Base-by-base conservation (phyloP, 805 yeast species). In the Grigorovia transvaalensis region DNA sequence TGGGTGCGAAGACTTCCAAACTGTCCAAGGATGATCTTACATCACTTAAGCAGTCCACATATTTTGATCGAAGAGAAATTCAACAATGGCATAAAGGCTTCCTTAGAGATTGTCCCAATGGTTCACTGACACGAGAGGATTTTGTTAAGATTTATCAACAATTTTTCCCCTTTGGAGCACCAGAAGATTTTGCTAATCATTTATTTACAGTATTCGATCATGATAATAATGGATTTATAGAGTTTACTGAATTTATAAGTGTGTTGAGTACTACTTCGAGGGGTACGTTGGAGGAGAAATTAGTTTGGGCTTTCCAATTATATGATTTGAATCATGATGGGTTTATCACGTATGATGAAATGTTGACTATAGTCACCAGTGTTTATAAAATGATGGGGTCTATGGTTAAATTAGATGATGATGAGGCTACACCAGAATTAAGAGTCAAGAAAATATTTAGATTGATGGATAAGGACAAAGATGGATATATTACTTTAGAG, bases 41-140 rank as follows among this genome's bases (percentile, higher is more conserved):
- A 50, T 82, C 84, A 51, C 78, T 93, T 53, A 85, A 85, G 65
- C 83, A 81, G 63, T 84, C 89, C 23, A 93, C 99, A 0, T 85
- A 88, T 61, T 93, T 93, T 64, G 96, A 91, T 63, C 81, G 90
- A 50, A 77, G 96, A 57, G 99, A 93, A 65, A 77, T 93, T 45
- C 98, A 93, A 68, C 99, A 91, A 65, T 93, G 99, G 99, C 91
- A 91, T 65, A 91, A 91, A 65, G 98, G 98, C 2, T 93, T 93
- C 61, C 73, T 85, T 44, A 77, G 96, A 63, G 99, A 93, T 67
- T 91, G 96, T 66, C 97, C 97, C 1, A 75, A 81, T 38, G 98
- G 98, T 0, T 90, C 84, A 65, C 74, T 93, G 29, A 80, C 89
- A 2, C 85, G 84, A 61, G 87, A 84, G 47, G 98, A 93, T 63